phyloP scores from a whole-genome alignment of 768 basidiomycete species.

The Kwoniella europaea region DNA sequence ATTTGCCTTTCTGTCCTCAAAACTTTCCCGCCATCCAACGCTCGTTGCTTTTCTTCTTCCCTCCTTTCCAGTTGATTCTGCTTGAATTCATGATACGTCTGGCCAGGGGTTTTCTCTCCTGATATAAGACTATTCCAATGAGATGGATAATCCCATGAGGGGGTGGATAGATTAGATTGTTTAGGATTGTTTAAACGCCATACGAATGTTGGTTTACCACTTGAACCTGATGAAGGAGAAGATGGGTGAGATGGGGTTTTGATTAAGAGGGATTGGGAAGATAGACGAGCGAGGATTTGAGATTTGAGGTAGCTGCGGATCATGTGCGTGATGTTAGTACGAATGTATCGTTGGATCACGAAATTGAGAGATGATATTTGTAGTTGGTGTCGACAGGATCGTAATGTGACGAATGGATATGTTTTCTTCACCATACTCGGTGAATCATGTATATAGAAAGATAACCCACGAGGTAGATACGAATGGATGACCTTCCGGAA shows the following conservation, averaged over 20 bases:
- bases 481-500: constrained; percentile 46
- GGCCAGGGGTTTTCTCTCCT: constrained; percentile 15
- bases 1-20: constrained; percentile 41
- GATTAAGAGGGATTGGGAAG: constrained; percentile 35
- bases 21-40: constrained; percentile 14
- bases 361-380: too few relatives aligned
- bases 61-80: constrained; percentile 2
- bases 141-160: constrained; percentile 2
- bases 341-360: too few relatives aligned
- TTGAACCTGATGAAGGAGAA: constrained; percentile 9
- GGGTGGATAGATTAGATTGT: background rate
- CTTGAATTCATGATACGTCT: constrained; percentile 16
- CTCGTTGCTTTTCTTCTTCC: constrained; percentile 19
- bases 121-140: constrained; percentile 35
- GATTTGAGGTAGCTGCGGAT: constrained; percentile 38
- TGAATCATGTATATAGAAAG: background rate
- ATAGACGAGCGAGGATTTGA: constrained; percentile 35
- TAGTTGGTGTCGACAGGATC: background rate
- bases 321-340: too few relatives aligned
- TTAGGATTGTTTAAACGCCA: constrained; percentile 12
- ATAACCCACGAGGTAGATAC: constrained; percentile 41
- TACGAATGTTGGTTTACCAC: constrained; percentile 18
- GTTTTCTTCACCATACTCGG: background rate
- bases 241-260: constrained; percentile 16
- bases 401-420: background rate